Evolutionary conservation across 2,329 filamentous ascomycete genomes (phyloP).

Genomic region (Aschersonia sp.): DNA sequence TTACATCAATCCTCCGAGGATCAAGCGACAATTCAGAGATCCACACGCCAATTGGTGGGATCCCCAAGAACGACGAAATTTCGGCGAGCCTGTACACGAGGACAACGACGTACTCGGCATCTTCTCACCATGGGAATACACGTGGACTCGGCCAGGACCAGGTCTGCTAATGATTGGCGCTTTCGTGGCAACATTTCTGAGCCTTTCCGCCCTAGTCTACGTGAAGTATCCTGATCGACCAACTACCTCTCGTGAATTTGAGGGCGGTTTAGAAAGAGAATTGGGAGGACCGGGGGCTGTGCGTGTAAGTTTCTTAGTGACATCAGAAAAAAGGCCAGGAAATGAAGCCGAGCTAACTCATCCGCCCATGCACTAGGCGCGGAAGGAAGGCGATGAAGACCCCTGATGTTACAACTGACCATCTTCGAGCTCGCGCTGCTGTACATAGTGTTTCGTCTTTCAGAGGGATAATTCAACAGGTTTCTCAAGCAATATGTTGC

Average conservation of each 20-base stretch:
- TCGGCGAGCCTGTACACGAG: constrained; percentile 90
- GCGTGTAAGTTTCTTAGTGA: constrained; percentile 36
- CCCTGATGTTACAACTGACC: constrained; percentile 21
- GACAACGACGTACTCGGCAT: constrained; percentile 89
- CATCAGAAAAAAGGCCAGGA: background rate
- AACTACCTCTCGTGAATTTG: constrained; percentile 55
- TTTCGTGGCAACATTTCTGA: constrained; percentile 50
- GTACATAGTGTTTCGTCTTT: constrained; percentile 17
- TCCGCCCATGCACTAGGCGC: constrained; percentile 24
- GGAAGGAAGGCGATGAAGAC: constrained; percentile 38
- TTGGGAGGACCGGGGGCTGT: constrained; percentile 55
- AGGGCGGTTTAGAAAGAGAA: constrained; percentile 59
- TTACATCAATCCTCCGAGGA: constrained; percentile 62
- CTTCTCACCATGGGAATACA: constrained; percentile 82
- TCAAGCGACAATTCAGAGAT: constrained; percentile 88
- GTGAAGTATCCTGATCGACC: constrained; percentile 58
- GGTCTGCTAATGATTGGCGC: constrained; percentile 52
- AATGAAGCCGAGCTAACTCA: background rate
- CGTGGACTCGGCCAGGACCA: constrained; percentile 59
- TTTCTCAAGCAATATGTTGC: too few species aligned
- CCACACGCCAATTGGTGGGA: constrained; percentile 95
- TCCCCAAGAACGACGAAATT: constrained; percentile 93
- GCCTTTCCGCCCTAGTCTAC: constrained; percentile 53
- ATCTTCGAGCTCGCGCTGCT: constrained; percentile 9
- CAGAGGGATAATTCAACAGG: background rate